Evolutionary conservation across 2,329 filamentous ascomycete species (phyloP), one percentile per base, ranked within the genome.

Genomic region (Delphinella strobiligena): DNA sequence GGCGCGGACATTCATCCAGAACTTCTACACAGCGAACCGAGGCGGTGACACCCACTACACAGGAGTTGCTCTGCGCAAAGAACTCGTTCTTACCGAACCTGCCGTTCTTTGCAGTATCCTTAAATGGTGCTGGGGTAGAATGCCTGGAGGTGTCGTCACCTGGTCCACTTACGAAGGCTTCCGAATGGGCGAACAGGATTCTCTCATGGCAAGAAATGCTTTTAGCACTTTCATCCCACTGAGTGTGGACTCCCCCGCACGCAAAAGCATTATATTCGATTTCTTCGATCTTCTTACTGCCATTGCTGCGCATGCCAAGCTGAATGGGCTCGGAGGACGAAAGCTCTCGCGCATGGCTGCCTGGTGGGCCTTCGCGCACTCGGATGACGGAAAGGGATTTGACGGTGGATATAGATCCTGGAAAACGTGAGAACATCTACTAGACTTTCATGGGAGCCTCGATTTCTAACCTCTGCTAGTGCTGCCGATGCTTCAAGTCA

Each of bases 151-250:
- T 54, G 79, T 98, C 11, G 88, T 98, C 27, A 87, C 86, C 42
- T 96, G 91, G 91, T 87, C 95, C 54, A 86, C 86, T 31, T 98
- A 98, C 56, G 88, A 96, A 58, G 73, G 93, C 16, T 98, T 98
- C 70, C 87, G 83, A 54, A 80, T 93, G 49, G 91, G 91, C 56
- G 91, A 98, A 66, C 76, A 82, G 68, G 91, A 96, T 64, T 94
- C 91, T 4, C 80, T 83, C 54, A 77, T 93, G 69, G 88, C 89
- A 40, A 77, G 84, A 52, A 85, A 96, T 61, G 86, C 91, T 1
- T 98, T 98, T 65, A 82, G 86, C 43, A 95, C 89, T 0, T 98
- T 98, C 56, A 89, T 98, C 45, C 91, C 91, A 0, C 72, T 98
- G 40, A 93, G 87, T 55, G 83, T 93, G 19, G 88, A 94, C 44